Percentiles rank a stretch among this genome's conserved stretches.
These are phyloP conservation scores for Fraxinus excelsior DNA, from an alignment of 257 asterid genomes.

Conservation along the genomic window DNA sequence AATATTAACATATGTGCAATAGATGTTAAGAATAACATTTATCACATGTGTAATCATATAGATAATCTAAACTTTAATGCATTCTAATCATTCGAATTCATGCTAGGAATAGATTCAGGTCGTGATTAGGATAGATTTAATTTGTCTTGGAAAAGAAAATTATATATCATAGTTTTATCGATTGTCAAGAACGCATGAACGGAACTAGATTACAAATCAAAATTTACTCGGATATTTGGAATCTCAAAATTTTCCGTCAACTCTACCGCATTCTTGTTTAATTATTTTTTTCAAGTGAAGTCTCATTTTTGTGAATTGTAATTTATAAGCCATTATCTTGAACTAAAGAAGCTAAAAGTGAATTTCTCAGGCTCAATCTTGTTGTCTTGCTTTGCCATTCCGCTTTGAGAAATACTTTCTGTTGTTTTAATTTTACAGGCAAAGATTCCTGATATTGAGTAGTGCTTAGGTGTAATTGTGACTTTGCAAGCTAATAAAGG, in stretches of 20 bases:
- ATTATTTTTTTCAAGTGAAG: neutral
- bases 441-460: slow-evolving; percentile 89
- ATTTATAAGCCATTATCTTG: neutral
- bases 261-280: too few species aligned
- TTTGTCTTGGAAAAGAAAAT: too few species aligned
- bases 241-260: neutral
- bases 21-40: too few species aligned
- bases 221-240: neutral
- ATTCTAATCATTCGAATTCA: too few species aligned
- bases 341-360: neutral
- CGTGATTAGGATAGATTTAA: too few species aligned
- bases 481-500: slow-evolving; percentile 76
- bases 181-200: too few species aligned
- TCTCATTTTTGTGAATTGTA: neutral
- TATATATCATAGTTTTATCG: too few species aligned
- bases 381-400: neutral
- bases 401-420: neutral
- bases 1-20: too few species aligned
- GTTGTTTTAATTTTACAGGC: slow-evolving; percentile 44
- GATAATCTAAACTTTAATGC: too few species aligned
- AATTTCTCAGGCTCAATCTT: neutral
- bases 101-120: too few species aligned
- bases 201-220: too few species aligned
- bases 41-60: too few species aligned
- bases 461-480: slow-evolving; percentile 78